A percentile compares a stretch with the other conserved stretches of the same genome.
Evolutionary conservation across 2,329 filamentous ascomycete species (phyloP).

Genomic region (Periglandula ipomoeae): DNA sequence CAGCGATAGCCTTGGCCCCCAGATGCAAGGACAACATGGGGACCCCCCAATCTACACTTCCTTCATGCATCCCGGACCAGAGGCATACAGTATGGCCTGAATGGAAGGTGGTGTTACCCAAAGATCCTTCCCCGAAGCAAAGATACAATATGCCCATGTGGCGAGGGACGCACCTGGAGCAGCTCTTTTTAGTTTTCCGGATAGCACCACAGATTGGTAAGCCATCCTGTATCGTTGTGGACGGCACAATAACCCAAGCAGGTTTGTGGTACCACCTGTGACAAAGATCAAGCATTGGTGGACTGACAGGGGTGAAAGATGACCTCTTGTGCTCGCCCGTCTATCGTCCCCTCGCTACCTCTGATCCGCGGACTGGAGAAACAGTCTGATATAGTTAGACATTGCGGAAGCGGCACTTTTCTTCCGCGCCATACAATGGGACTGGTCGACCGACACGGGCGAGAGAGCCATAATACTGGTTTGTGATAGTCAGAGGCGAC

Average conservation of each 20-base stretch:
- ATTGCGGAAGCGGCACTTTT: not conserved
- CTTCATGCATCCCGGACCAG: not conserved
- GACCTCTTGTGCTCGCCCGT: not conserved
- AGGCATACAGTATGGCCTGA: not conserved
- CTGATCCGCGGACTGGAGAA: not conserved
- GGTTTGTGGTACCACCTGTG: no score
- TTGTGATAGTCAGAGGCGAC: no score
- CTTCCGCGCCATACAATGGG: not conserved
- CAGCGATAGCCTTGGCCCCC: slow-evolving; percentile 4
- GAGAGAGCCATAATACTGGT: no score
- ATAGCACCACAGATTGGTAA: slow-evolving; percentile 1
- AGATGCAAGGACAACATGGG: not conserved
- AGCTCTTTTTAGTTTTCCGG: not conserved
- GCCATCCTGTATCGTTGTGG: not conserved
- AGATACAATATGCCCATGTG: not conserved
- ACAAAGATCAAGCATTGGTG: no score
- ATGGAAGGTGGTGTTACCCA: not conserved
- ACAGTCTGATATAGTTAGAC: not conserved
- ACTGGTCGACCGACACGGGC: no score
- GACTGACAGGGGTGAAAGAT: no score
- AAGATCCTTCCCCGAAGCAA: not conserved
- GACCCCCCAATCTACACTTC: not conserved
- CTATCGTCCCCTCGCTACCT: not conserved
- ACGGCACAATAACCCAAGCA: no score
- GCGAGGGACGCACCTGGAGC: not conserved